phyloP scores from a whole-genome alignment of 108 stramenopile genomes.

The Skeletonema menzelii region DNA sequence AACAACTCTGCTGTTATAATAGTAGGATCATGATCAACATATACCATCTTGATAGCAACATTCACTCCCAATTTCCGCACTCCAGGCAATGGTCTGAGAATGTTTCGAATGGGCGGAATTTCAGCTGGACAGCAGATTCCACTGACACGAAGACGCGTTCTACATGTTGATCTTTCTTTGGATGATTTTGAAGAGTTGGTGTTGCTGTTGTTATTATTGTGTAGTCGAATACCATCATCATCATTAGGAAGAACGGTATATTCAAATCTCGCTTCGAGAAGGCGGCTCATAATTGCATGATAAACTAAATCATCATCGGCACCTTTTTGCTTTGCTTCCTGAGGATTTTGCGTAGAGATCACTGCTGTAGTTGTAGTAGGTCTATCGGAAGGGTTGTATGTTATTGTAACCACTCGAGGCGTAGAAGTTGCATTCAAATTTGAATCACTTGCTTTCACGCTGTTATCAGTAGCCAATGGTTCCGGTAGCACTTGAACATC shows the following conservation, averaged over 20 bases:
- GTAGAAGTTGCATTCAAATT: background rate
- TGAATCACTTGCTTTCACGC: background rate
- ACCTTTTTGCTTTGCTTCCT: conserved; percentile 15
- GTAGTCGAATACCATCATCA: background rate
- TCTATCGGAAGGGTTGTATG: conserved; percentile 2
- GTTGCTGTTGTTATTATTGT: background rate
- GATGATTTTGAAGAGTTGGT: background rate
- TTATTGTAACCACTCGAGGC: conserved; percentile 10
- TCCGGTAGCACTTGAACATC: background rate
- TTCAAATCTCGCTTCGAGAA: conserved; percentile 20
- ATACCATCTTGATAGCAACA: conserved; percentile 76
- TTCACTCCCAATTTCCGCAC: conserved; percentile 75
- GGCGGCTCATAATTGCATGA: conserved; percentile 10
- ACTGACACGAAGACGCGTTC: conserved; percentile 46
- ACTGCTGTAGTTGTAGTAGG: background rate
- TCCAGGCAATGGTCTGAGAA: conserved; percentile 66
- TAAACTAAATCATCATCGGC: background rate
- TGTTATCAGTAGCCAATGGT: background rate
- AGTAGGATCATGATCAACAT: conserved; percentile 65
- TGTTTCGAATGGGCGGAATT: conserved; percentile 61
- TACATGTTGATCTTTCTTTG: conserved; percentile 2
- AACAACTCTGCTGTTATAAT: conserved; percentile 48
- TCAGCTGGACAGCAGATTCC: conserved; percentile 88
- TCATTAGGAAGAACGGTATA: conserved; percentile 3
- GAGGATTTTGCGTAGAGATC: conserved; percentile 20